Evolutionary conservation across 2,329 filamentous ascomycete species (phyloP), one percentile per base, ranked within the genome.

Genomic region (Annulohypoxylon truncatum): DNA sequence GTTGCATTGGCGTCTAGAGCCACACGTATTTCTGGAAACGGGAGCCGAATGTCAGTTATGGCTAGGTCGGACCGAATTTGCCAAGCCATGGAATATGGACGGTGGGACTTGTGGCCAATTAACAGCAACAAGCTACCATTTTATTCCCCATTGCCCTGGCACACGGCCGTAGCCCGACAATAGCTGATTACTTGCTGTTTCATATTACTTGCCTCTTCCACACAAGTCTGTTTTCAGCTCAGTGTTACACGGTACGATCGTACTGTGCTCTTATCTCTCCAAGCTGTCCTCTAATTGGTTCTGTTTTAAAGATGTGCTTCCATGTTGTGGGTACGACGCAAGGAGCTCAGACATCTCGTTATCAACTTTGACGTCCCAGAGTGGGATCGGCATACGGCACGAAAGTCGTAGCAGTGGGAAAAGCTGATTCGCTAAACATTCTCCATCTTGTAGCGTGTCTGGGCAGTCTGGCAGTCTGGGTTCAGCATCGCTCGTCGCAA

Each of bases 21-120:
- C 10, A 26, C 26, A 28, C 3, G 22, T 24, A 24, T 31, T 48
- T 51, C 44, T 28, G 31, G 44, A 28, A 63, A 44, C 33, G 20
- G 56, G n/a, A 53, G 58, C 50, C 47, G 51, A 38, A 35, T n/a
- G 50, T 48, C 22, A 56, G 24, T 20, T 12, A 38, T 47, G 29
- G 35, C 18, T 61, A 22, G 53, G 22, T 68, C 61, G 66, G 62
- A 54, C 66, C 66, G 66, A 68, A 65, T 68, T 59, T 62, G 65
- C 61, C 65, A 68, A 62, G 61, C 61, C 59, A 56, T 47, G 48
- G 54, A 38, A 15, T 38, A 15, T 18, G 35, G 35, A 38, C 13
- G 52, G 38, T 51, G 22, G 26, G 28, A 48, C 29, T 44, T 33
- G 22, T 28, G 13, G 20, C 40, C 53, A 53, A 53, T 56, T 12